Evolutionary conservation across 139 green algal genomes (phyloP).

Genomic region (Tetratostichococcus sp.): DNA sequence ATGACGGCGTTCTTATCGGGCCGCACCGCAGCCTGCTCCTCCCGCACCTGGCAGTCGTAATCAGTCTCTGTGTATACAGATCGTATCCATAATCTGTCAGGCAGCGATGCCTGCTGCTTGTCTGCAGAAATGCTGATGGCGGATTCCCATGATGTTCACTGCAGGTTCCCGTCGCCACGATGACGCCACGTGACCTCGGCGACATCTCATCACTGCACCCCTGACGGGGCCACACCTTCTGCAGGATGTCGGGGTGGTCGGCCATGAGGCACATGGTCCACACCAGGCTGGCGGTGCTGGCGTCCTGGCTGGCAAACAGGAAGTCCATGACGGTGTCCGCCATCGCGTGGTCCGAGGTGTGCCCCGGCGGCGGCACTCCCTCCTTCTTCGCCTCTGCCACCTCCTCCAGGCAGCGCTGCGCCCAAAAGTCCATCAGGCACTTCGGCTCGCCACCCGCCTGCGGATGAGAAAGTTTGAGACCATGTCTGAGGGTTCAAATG

Average conservation of each 20-base stretch:
- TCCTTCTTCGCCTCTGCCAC: conserved; percentile 59
- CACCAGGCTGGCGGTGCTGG: conserved; percentile 72
- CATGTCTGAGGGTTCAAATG: too few species aligned
- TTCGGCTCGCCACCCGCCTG: conserved; percentile 49
- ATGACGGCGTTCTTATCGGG: conserved; percentile 48
- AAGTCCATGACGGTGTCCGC: conserved; percentile 81
- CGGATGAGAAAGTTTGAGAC: background rate
- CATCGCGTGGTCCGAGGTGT: conserved; percentile 59
- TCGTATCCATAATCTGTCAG: too few species aligned
- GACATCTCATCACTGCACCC: too few species aligned
- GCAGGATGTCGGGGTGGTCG: conserved; percentile 73
- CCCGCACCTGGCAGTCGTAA: conserved; percentile 59
- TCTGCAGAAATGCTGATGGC: too few species aligned
- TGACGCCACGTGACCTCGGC: too few species aligned
- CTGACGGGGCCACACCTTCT: conserved; percentile 26
- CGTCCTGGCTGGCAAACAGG: conserved; percentile 84
- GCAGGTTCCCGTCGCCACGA: too few species aligned
- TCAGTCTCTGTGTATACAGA: too few species aligned
- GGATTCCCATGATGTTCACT: too few species aligned
- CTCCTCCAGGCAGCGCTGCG: conserved; percentile 45
- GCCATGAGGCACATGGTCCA: conserved; percentile 81
- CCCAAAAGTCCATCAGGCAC: conserved; percentile 76
- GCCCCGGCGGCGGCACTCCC: conserved; percentile 44
- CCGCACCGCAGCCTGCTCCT: conserved; percentile 57
- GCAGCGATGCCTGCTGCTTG: too few species aligned